A percentile compares a stretch with the other conserved stretches of the same genome.
These are phyloP conservation scores for Pseudonitzschia pungens DNA, from an alignment of 108 stramenopile species.

Conservation along the genomic window DNA sequence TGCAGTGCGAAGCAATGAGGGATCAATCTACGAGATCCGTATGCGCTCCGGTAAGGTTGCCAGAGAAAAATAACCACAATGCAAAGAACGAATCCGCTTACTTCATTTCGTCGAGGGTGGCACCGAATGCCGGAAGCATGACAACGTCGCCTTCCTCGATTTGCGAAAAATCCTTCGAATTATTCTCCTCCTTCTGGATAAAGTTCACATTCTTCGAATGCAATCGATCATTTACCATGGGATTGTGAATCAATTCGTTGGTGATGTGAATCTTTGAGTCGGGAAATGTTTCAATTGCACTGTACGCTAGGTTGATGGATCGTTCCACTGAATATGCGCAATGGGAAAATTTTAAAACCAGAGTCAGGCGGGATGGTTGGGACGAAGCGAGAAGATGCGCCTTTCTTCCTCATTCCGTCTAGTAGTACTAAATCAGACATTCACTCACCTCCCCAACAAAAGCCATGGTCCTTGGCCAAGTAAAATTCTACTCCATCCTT, in stretches of 20 bases:
- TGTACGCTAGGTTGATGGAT: conserved; percentile 90
- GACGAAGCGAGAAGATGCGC: no score
- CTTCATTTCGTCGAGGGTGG: conserved; percentile 93
- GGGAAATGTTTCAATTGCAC: conserved; percentile 89
- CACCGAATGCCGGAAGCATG: conserved; percentile 96
- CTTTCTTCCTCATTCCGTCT: no score
- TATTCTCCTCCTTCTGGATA: conserved; percentile 75
- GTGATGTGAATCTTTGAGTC: conserved; percentile 89
- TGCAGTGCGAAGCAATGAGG: neutral
- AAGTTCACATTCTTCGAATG: conserved; percentile 89
- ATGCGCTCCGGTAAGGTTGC: no score
- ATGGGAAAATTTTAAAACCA: neutral
- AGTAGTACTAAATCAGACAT: no score
- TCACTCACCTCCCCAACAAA: conserved; percentile 77
- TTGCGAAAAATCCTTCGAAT: conserved; percentile 72
- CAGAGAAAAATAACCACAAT: neutral
- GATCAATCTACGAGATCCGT: no score
- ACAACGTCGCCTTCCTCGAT: conserved; percentile 91
- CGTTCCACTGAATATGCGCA: conserved; percentile 85
- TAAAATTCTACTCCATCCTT: conserved; percentile 79
- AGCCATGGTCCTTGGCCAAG: conserved; percentile 83
- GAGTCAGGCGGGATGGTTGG: no score
- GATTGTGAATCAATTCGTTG: conserved; percentile 97
- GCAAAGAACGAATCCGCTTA: conserved; percentile 2
- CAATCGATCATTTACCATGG: conserved; percentile 92